Evolutionary conservation across 495 filamentous ascomycete genomes (phyloP).

Genomic region (Penicillium verhagenii): DNA sequence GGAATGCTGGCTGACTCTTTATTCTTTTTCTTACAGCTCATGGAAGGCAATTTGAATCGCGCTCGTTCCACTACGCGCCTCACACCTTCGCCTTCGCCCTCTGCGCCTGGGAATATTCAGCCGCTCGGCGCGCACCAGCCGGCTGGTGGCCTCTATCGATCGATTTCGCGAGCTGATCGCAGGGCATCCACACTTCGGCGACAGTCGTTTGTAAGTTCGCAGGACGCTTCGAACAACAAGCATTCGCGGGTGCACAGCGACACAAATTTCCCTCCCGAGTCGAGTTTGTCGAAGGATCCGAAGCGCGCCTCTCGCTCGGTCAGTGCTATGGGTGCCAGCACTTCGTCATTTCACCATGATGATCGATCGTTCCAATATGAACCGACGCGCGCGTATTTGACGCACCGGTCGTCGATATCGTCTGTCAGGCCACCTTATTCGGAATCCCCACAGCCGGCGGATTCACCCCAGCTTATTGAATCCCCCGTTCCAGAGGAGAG

Average conservation of each 20-base stretch:
- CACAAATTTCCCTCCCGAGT: constrained; percentile 49
- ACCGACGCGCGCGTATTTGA: constrained; percentile 38
- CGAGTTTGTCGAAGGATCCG: constrained; percentile 27
- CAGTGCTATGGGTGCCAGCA: constrained; percentile 45
- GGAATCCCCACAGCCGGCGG: constrained; percentile 4
- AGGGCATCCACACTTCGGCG: constrained; percentile 37
- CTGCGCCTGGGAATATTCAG: constrained; percentile 24
- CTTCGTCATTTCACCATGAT: constrained; percentile 33
- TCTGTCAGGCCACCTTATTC: constrained; percentile 20
- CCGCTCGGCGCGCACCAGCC: constrained; percentile 17
- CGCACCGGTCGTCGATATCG: constrained; percentile 38
- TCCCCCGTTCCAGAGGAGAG: constrained; percentile 15
- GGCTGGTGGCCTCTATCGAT: constrained; percentile 38
- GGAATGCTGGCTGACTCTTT: constrained; percentile 15
- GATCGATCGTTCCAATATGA: constrained; percentile 44
- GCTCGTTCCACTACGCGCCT: constrained; percentile 70
- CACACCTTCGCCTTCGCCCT: constrained; percentile 55
- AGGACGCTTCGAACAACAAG: constrained; percentile 42
- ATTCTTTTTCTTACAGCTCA: too few species aligned
- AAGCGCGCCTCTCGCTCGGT: constrained; percentile 37
- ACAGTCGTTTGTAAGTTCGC: constrained; percentile 32
- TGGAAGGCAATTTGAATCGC: constrained; percentile 84
- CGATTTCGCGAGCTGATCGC: constrained; percentile 43
- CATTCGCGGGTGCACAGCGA: constrained; percentile 59
- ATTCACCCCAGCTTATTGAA: constrained; percentile 7